Percentiles rank a stretch among this genome's conserved stretches.
Evolutionary conservation across 2,329 filamentous ascomycete species (phyloP).

Genomic region (Parastagonospora nodorum): DNA sequence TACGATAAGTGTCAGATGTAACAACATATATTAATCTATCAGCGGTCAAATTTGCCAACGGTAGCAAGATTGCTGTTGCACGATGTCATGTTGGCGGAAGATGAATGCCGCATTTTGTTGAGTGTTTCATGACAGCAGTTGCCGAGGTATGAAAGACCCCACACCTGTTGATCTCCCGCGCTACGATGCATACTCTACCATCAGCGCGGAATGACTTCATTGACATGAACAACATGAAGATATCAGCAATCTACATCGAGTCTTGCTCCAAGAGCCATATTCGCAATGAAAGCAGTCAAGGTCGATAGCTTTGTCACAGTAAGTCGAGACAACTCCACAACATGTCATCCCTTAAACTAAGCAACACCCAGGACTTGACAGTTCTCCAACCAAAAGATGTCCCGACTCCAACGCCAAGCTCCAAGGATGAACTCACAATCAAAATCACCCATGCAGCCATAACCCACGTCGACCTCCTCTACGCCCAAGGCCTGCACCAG

Average conservation of each 20-base stretch:
- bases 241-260: neutral
- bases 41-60: neutral
- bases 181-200: neutral
- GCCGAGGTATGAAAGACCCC: slow-evolving; percentile 2
- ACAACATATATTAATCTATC: too few relatives aligned
- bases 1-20: too few relatives aligned
- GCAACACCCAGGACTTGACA: slow-evolving; percentile 33
- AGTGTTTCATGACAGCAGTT: neutral
- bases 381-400: slow-evolving; percentile 24
- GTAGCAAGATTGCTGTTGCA: neutral
- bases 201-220: neutral
- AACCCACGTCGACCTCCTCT: slow-evolving; percentile 66
- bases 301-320: slow-evolving; percentile 20
- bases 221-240: neutral
- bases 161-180: slow-evolving; percentile 1
- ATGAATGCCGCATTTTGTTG: neutral
- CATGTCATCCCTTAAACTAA: neutral
- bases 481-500: slow-evolving; percentile 63
- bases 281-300: slow-evolving; percentile 27
- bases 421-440: slow-evolving; percentile 49
- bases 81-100: neutral
- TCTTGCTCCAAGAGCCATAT: neutral
- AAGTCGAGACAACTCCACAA: neutral
- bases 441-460: slow-evolving; percentile 61
- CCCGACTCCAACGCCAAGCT: slow-evolving; percentile 40